A percentile compares a stretch with the other conserved stretches of the same genome.
These are phyloP conservation scores for Lodderomyces pseudojiufengensis DNA, from an alignment of 1,139 yeast species.

Conservation along the genomic window DNA sequence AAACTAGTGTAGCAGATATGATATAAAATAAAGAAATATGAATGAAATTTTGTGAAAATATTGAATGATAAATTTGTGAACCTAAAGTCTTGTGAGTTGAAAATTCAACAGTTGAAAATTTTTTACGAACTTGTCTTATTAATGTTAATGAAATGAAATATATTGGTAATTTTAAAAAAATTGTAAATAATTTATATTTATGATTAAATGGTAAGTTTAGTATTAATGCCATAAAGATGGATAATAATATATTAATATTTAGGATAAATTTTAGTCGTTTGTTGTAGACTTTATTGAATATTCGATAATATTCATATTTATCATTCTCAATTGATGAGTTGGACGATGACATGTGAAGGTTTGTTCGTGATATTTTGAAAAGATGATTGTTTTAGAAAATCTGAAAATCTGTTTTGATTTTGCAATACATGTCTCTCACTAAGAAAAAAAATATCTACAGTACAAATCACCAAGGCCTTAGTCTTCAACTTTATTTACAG, in stretches of 20 bases:
- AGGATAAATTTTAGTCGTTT: conserved; percentile 37
- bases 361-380: not conserved
- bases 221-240: conserved; percentile 24
- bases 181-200: conserved; percentile 16
- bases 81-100: conserved; percentile 48
- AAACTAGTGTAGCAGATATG: conserved; percentile 34
- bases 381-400: not conserved
- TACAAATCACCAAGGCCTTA: too few relatives aligned
- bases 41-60: conserved; percentile 40
- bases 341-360: not conserved
- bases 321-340: conserved; percentile 8
- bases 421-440: too few relatives aligned
- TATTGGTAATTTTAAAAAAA: conserved; percentile 29
- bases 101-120: conserved; percentile 49
- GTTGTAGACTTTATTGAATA: conserved; percentile 29
- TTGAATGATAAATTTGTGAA: conserved; percentile 44
- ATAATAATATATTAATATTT: conserved; percentile 27
- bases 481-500: conserved; percentile 19
- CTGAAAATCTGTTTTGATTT: not conserved
- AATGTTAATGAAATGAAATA: conserved; percentile 28
- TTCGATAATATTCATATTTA: conserved; percentile 20
- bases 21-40: conserved; percentile 33
- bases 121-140: conserved; percentile 47
- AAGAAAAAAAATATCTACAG: too few relatives aligned
- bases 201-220: conserved; percentile 27